Base-by-base conservation (phyloP, 2,329 filamentous ascomycete genomes). In the Penicillium expansum region DNA sequence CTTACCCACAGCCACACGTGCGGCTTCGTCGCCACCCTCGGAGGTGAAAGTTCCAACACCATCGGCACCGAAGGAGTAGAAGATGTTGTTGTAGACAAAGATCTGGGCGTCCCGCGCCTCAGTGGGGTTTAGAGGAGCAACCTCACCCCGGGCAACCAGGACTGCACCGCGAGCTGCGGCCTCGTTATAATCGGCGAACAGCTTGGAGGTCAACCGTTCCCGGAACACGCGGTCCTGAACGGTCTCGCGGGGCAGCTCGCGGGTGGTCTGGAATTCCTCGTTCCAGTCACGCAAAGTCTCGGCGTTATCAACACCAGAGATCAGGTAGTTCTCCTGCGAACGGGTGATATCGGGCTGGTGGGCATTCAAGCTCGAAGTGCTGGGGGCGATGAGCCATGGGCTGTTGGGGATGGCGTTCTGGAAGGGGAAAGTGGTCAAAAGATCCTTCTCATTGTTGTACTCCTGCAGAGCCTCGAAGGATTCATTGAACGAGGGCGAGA, bases 1-100 rank as follows among this genome's bases (percentile, higher is more conserved):
- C 79, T 99, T 99, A 62, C 92, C 93, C 5, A 95, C 96, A 27
- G 95, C 94, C 56, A 97, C 91, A 57, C 93, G 86, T 14, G 94
- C 94, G 63, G 94, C 94, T 77, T 99, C 94, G 64, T 99, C 93
- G 20, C 94, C 94, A 64, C 94, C 94, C 77, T 99, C 94, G 3
- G 89, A 92, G 11, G 92, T 92, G 74, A 99, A 99, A 16, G 94
- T 99, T 42, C 94, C 93, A 44, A 97, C 94, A 51, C 94, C 95
- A 73, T 99, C 94, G 43, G 94, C 93, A 61, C 94, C 94, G 67
- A 97, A 97, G 0, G 94, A 97, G 80, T 96, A 99, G 80, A 99
- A 99, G 65, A 99, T 92, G 77, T 99, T 99, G 82, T 97, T 97
- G 81, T 97, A 97, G 24, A 99, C 93, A 69, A 96, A 99, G 63